Evolutionary conservation across 495 filamentous ascomycete genomes (phyloP).

Genomic region (Aspergillus sclerotioniger): DNA sequence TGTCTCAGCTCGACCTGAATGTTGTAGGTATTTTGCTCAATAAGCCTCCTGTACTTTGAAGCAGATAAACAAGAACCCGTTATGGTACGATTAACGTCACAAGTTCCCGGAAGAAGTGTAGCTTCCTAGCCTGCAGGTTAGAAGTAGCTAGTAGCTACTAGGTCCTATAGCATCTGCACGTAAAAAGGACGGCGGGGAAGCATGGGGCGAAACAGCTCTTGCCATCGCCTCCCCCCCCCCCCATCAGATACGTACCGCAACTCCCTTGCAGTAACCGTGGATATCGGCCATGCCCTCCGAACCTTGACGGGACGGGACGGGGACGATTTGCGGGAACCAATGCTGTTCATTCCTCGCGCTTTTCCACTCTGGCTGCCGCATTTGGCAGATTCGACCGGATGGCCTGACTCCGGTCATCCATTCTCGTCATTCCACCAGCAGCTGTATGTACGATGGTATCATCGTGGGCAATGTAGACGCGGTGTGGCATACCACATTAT

Average conservation of each 20-base stretch:
- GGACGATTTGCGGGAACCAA: slow-evolving; percentile 23
- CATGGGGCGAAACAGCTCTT: background rate
- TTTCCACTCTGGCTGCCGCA: background rate
- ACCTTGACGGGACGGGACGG: slow-evolving; percentile 51
- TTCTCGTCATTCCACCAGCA: background rate
- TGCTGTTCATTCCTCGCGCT: slow-evolving; percentile 3
- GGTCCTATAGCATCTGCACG: background rate
- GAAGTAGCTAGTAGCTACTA: background rate
- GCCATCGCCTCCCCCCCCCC: background rate
- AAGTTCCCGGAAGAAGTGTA: background rate
- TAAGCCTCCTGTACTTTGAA: background rate
- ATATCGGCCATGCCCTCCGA: slow-evolving; percentile 38
- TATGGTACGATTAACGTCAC: background rate
- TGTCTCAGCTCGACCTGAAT: no score
- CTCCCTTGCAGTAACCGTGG: slow-evolving; percentile 42
- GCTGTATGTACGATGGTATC: background rate
- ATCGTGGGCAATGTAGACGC: background rate
- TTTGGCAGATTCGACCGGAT: background rate
- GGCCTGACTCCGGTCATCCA: background rate
- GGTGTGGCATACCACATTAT: background rate
- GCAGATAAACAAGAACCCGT: background rate
- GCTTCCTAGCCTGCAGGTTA: background rate
- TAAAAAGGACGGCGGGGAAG: background rate
- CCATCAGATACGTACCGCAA: slow-evolving; percentile 4
- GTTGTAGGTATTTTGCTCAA: no score